Percentiles rank a stretch among this genome's conserved stretches.
Conservation (phyloP, 805 yeast species). For the Middelhovenomyces tepae region DNA sequence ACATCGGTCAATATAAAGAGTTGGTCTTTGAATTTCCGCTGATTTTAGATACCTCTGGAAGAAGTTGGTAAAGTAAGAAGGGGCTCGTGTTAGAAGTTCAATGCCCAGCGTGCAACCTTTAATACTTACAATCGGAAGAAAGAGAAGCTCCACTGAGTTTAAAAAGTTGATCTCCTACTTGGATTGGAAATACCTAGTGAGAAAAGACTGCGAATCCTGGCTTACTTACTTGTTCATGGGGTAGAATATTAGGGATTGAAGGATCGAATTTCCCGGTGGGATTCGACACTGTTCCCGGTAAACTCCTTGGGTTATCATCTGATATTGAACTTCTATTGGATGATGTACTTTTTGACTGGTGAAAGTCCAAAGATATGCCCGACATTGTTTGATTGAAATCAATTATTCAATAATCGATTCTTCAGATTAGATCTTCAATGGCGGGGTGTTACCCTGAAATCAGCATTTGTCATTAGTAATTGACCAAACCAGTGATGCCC, state of each 20-base stretch:
- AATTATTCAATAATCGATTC: too few relatives aligned
- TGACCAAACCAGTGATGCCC: too few relatives aligned
- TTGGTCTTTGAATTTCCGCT: conserved; percentile 27
- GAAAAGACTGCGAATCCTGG: too few relatives aligned
- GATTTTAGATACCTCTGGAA: conserved; percentile 31
- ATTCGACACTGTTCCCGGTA: too few relatives aligned
- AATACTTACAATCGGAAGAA: conserved; percentile 52
- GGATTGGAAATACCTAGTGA: conserved; percentile 47
- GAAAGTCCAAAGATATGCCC: too few relatives aligned
- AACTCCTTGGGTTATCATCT: too few relatives aligned
- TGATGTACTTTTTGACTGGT: too few relatives aligned
- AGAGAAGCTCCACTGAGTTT: conserved; percentile 75
- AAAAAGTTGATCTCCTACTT: conserved; percentile 57
- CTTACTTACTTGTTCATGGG: conserved; percentile 44
- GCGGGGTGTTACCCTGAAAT: too few relatives aligned
- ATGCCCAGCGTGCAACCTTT: not conserved
- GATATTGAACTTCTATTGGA: too few relatives aligned
- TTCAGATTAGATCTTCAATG: too few relatives aligned
- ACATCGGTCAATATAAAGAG: conserved; percentile 64
- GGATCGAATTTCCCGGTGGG: conserved; percentile 17
- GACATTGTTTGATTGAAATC: too few relatives aligned
- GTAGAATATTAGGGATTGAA: conserved; percentile 35
- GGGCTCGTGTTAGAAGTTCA: conserved; percentile 25
- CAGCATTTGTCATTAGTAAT: too few relatives aligned
- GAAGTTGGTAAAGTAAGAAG: conserved; percentile 76